Evolutionary conservation across 192 early-diverging fungal species (phyloP), one percentile per base, ranked within the genome.

Genomic region (Backusella macrospora): DNA sequence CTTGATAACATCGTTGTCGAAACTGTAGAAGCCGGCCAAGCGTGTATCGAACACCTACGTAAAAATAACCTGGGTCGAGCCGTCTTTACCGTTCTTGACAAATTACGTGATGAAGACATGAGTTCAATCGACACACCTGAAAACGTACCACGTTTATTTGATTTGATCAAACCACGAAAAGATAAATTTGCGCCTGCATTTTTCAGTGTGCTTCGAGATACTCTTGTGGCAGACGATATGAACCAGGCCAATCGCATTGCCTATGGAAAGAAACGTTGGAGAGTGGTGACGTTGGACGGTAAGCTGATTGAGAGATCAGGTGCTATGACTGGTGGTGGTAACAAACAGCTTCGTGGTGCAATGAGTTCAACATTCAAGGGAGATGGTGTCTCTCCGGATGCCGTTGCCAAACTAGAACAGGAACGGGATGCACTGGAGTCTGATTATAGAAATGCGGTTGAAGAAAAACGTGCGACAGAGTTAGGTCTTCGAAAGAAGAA

Each of bases 221-320:
- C 98, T 0, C 81, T 99, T 23, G 96, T 98, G 0, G 96, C 96
- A 1, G 65, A 83, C 23, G 84, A 97, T 74, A 72, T 99, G 77
- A 80, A 89, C 40, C 90, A 93, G 75, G 98, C 96, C 10, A 96
- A 95, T 71, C 82, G 87, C 38, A 92, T 99, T 48, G 96, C 98
- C 0, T 99, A 90, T 75, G 92, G 93, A n/a, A 70, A 72, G 38
- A 84, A 83, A 29, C 88, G 96, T n/a, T 93, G 90, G 86, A 88
- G 97, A 38, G 96, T 99, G 7, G 98, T 99, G 6, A 99, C 95
- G 1, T 78, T 99, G 46, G 93, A 93, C 63, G 97, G 98, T 3
- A 87, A 95, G 63, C 78, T 99, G 59, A 95, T 99, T 68, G 97
- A 98, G 71, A 88, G 87, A 23, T 90, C 91, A 6, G 97, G 98